Conservation (phyloP, 2,329 filamentous ascomycete species). For the Arachnomyces sp. region DNA sequence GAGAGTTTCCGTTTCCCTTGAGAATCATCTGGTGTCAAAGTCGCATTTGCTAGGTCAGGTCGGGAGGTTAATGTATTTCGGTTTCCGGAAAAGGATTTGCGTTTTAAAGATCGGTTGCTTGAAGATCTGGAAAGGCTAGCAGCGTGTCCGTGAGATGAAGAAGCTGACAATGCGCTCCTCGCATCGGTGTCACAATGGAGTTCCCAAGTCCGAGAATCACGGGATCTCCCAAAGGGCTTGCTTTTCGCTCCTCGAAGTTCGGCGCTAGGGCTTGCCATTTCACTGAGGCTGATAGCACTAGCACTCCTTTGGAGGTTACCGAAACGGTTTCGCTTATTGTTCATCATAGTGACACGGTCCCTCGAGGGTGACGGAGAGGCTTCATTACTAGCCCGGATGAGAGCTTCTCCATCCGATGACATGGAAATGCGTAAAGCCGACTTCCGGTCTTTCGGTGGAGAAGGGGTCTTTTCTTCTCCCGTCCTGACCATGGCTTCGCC, state of each 20-base stretch:
- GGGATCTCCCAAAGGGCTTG: conserved; percentile 63
- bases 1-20: conserved; percentile 52
- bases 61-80: conserved; percentile 30
- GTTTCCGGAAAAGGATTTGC: conserved; percentile 53
- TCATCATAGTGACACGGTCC: conserved; percentile 42
- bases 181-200: conserved; percentile 76
- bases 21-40: conserved; percentile 39
- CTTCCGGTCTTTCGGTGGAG: conserved; percentile 32
- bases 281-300: conserved; percentile 55
- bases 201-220: conserved; percentile 84
- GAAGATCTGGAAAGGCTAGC: conserved; percentile 54
- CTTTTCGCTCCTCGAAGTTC: conserved; percentile 21
- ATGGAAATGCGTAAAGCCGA: conserved; percentile 64
- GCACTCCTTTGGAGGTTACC: conserved; percentile 59
- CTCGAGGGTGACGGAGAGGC: conserved; percentile 60
- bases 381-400: conserved; percentile 62
- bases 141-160: conserved; percentile 59
- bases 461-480: conserved; percentile 32
- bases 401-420: conserved; percentile 84
- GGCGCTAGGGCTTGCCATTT: conserved; percentile 42
- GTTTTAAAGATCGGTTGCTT: conserved; percentile 45
- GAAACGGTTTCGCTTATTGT: conserved; percentile 40
- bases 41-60: conserved; percentile 40
- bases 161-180: conserved; percentile 66
- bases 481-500: conserved; percentile 31